Evolutionary conservation across 495 filamentous ascomycete species (phyloP).

Genomic region (Pyronema omphalodes): DNA sequence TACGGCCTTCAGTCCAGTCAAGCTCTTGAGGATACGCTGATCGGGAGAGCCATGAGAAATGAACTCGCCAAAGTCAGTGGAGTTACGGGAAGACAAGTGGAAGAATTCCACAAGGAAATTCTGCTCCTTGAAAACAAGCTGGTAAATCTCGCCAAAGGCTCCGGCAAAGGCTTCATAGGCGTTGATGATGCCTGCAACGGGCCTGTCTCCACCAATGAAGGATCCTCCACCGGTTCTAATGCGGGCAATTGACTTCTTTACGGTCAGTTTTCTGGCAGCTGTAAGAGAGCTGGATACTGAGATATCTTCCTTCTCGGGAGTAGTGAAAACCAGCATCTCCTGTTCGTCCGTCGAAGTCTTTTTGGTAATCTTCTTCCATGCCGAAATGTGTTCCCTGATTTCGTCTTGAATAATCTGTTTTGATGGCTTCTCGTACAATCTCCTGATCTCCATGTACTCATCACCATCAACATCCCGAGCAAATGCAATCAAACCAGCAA

Average conservation of each 20-base stretch:
- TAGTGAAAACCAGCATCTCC: conserved; percentile 64
- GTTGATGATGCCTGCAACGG: conserved; percentile 28
- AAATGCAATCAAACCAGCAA: conserved; percentile 69
- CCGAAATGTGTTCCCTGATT: conserved; percentile 56
- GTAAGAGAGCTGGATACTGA: conserved; percentile 46
- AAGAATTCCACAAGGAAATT: conserved; percentile 92
- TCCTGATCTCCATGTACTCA: conserved; percentile 63
- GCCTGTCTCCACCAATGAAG: conserved; percentile 35
- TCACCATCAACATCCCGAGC: conserved; percentile 57
- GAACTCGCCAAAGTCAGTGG: conserved; percentile 62
- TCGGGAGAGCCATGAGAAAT: conserved; percentile 46
- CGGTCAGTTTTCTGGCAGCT: conserved; percentile 76
- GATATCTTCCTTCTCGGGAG: conserved; percentile 58
- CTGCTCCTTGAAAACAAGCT: conserved; percentile 72
- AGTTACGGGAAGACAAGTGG: conserved; percentile 61
- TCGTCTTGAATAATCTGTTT: conserved; percentile 63
- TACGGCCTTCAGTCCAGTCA: conserved; percentile 51
- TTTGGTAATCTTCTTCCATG: conserved; percentile 66
- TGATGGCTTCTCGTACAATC: conserved; percentile 58
- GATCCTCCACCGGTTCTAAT: conserved; percentile 51
- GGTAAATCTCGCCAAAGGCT: conserved; percentile 56
- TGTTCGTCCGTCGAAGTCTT: conserved; percentile 70
- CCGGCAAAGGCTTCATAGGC: conserved; percentile 72
- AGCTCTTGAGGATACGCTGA: conserved; percentile 45
- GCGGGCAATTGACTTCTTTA: conserved; percentile 69